Evolutionary conservation across 345 rosid species (phyloP), one percentile per base, ranked within the genome.

Genomic region (Arabidopsis suecica): DNA sequence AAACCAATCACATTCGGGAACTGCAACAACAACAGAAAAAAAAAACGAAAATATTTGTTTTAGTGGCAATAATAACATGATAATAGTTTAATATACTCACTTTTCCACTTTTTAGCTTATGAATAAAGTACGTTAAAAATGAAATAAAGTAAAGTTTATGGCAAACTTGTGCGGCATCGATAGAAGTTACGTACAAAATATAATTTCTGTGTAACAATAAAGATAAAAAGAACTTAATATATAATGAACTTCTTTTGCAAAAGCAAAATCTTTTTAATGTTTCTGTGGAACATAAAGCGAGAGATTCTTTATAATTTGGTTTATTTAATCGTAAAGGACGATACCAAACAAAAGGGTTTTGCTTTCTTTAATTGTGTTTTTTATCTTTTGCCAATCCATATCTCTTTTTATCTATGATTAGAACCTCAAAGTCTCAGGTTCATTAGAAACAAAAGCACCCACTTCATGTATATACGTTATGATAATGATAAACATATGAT

Each of bases 121-220:
- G 82, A 41, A 82, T 61, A 61, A 83, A 79, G 87, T 84, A 87
- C 54, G 58, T 72, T 3, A 9, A 82, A 84, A 67, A 77, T 75
- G 16, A 79, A 14, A 14, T n/a, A 3, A 77, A 30, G 83, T 79
- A 58, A 85, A 67, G 71, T 74, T 68, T 82, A 64, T 4, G 84
- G 87, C 86, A 84, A 78, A 87, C 91, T 53, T 86, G 86, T 79
- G 83, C 82, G 69, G 84, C 80, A 53, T 73, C 73, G 42, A 83
- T 75, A 51, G 78, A 78, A 45, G 75, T 61, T 76, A 80, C 80
- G 82, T 83, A 80, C 55, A 60, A 73, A 65, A 72, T 49, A 72
- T 69, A 33, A 34, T 69, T 76, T 69, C 73, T 48, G 10, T 42
- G 69, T 51, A 68, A 61, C 49, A 61, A 69, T 36, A 61, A 69